A percentile compares a stretch with the other conserved stretches of the same genome.
phyloP scores from a whole-genome alignment of 371 early-diverging fungal species.

The Rhizopus microsporus region DNA sequence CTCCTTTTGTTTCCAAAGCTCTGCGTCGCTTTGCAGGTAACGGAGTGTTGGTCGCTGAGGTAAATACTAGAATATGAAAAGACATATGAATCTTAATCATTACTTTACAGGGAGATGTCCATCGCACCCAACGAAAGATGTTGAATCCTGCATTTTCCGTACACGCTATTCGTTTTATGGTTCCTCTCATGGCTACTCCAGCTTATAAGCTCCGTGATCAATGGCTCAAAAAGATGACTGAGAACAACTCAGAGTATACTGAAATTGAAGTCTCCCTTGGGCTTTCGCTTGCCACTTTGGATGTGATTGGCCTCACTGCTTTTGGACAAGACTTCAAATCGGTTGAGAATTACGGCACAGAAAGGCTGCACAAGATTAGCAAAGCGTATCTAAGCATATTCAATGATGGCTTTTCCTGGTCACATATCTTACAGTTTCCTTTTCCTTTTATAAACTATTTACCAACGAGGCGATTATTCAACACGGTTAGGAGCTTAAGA shows the following conservation, averaged over 20 bases:
- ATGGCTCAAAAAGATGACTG: slow-evolving; percentile 27
- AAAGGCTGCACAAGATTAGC: neutral
- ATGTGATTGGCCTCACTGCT: slow-evolving; percentile 54
- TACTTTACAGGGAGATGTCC: slow-evolving; percentile 39
- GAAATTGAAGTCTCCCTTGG: neutral
- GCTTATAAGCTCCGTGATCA: slow-evolving; percentile 27
- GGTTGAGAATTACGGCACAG: slow-evolving; percentile 33
- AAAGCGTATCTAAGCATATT: neutral
- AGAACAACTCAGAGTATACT: neutral
- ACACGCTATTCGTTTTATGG: slow-evolving; percentile 43
- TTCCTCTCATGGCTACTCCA: slow-evolving; percentile 39
- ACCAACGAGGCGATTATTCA: neutral
- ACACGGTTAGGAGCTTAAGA: neutral
- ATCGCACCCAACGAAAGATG: slow-evolving; percentile 66
- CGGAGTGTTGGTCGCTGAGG: slow-evolving; percentile 56
- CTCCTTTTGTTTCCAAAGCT: slow-evolving; percentile 13
- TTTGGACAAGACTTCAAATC: slow-evolving; percentile 53
- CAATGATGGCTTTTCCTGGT: neutral
- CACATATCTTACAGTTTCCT: neutral
- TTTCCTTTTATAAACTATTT: neutral
- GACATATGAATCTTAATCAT: neutral
- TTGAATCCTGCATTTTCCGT: slow-evolving; percentile 63
- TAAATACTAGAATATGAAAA: neutral
- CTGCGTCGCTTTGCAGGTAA: slow-evolving; percentile 42
- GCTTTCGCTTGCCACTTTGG: slow-evolving; percentile 24